Evolutionary conservation across 1,284 basidiomycete genomes (phyloP), one percentile per base, ranked within the genome.

Genomic region (Volvariella surrecta): DNA sequence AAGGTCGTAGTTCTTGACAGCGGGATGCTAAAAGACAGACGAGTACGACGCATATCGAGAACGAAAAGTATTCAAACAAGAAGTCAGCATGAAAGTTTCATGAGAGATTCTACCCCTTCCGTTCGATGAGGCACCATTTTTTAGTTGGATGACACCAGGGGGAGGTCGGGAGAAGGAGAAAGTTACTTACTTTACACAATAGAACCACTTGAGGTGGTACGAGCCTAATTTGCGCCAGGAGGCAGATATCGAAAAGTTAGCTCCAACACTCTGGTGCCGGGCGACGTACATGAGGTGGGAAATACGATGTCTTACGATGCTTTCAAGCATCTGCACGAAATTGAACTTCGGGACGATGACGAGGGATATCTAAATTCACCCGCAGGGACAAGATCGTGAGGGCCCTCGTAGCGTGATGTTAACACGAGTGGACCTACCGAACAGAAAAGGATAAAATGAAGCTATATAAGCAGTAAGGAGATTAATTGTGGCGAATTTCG

Each of bases 271-370:
- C 3, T 8, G 11, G 30, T 38, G 6, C 11, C 10, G 22, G 28
- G n/a, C 7, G 4, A 60, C 74, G 45, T 54, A 82, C 83, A 73
- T 61, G 28, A 87, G 62, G 54, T 83, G 76, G 3, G 74, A 79
- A 51, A 87, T 79, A 32, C 70, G 71, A 61, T 85, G 75, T 17
- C 70, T 71, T 46, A 78, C 68, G 45, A 90, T 80, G 54, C 80
- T 83, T 18, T 76, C 67, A 38, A 88, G 70, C 64, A 86, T 83
- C 16, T 68, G 68, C 16, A 68, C 63, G 42, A 86, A 79, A 46
- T 74, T 77, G 58, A 89, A 91, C 54, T 76, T 85, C 2, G 82
- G 76, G 7, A 86, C 60, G 3, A 89, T 70, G 10, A 91, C 83
- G n/a, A 86, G 41, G 0, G 76, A 67, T 39, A 80, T 63, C 77